These are phyloP conservation scores for Cotoneaster glaucophyllus DNA, from an alignment of 306 rosid species.

Conservation along the genomic window DNA sequence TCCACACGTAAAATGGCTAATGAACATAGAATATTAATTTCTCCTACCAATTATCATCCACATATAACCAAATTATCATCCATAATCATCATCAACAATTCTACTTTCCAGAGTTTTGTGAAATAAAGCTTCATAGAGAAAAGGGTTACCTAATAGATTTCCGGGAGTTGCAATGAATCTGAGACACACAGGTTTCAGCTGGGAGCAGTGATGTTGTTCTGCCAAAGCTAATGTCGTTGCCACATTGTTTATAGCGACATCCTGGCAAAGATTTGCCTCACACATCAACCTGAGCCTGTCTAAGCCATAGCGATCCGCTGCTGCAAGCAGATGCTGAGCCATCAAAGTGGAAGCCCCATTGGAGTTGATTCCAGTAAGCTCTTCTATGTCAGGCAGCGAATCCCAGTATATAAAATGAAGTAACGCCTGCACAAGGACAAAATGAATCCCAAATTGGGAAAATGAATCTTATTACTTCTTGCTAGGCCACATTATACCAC, in stretches of 20 bases:
- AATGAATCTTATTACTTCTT: neutral
- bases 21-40: neutral
- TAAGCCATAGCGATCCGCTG: conserved; percentile 75
- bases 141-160: conserved; percentile 60
- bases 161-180: conserved; percentile 70
- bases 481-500: neutral
- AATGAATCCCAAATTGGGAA: neutral
- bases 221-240: conserved; percentile 86
- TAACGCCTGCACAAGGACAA: conserved; percentile 51
- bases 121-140: neutral
- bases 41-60: neutral
- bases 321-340: conserved; percentile 88
- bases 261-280: conserved; percentile 63
- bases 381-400: conserved; percentile 63
- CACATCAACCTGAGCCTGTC: conserved; percentile 69
- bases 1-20: neutral
- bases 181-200: conserved; percentile 77
- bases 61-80: neutral
- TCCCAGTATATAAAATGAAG: conserved; percentile 83
- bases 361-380: conserved; percentile 58
- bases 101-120: neutral
- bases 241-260: conserved; percentile 71
- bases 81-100: neutral
- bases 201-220: conserved; percentile 90
- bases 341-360: conserved; percentile 64